Percentiles rank a stretch among this genome's conserved stretches.
Conservation (phyloP, 2,329 filamentous ascomycete species). For the Alternaria viburni region DNA sequence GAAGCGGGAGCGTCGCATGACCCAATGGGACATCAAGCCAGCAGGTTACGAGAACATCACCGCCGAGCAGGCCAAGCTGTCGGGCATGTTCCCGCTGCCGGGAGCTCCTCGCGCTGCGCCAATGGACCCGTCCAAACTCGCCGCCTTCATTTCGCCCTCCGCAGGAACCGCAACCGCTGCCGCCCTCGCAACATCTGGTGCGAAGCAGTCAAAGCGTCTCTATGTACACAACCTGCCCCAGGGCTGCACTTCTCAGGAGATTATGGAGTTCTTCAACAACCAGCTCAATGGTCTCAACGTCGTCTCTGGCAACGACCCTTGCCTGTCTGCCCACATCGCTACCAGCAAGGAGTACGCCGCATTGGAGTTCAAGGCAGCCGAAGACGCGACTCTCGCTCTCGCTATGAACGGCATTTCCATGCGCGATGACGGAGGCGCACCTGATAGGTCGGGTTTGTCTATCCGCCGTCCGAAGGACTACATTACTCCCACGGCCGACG, state of each 20-base stretch:
- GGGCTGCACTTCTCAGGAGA: conserved; percentile 73
- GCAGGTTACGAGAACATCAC: conserved; percentile 98
- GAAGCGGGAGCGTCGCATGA: conserved; percentile 88
- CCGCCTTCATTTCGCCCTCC: conserved; percentile 94
- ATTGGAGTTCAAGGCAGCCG: conserved; percentile 85
- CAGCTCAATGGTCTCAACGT: conserved; percentile 97
- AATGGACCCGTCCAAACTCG: conserved; percentile 91
- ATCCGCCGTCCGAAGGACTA: conserved; percentile 95
- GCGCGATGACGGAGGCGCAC: conserved; percentile 65
- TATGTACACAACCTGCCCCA: conserved; percentile 83
- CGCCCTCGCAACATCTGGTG: conserved; percentile 90
- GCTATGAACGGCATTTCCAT: conserved; percentile 90
- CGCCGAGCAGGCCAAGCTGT: conserved; percentile 97
- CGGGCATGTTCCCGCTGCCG: conserved; percentile 97
- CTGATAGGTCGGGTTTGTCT: conserved; percentile 65
- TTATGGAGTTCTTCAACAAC: conserved; percentile 90
- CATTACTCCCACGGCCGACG: conserved; percentile 76
- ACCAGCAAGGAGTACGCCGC: conserved; percentile 82
- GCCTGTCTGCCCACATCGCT: conserved; percentile 80
- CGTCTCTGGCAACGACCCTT: conserved; percentile 82
- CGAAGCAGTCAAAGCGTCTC: conserved; percentile 91
- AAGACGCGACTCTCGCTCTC: conserved; percentile 88
- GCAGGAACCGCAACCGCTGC: conserved; percentile 72
- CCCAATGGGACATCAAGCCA: conserved; percentile 99
- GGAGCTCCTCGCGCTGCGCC: conserved; percentile 93